phyloP scores from a whole-genome alignment of 768 basidiomycete species.

The Amanita inopinata region DNA sequence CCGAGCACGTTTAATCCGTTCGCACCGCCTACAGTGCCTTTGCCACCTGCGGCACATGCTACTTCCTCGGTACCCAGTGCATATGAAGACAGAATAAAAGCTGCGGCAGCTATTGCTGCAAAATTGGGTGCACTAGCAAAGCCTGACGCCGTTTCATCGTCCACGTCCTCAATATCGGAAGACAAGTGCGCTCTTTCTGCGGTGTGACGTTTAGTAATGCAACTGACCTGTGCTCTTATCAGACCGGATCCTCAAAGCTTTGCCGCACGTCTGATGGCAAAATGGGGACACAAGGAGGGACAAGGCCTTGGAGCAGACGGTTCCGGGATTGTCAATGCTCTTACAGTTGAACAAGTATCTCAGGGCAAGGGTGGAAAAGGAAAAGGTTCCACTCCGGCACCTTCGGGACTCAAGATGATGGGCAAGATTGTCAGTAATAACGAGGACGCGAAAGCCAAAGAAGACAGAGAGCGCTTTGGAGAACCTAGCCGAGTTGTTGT shows the following conservation, averaged over 20 bases:
- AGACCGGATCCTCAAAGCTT: constrained; percentile 63
- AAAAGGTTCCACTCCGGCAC: constrained; percentile 16
- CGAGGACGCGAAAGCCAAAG: constrained; percentile 67
- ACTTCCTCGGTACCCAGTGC: constrained; percentile 24
- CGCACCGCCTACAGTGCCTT: constrained; percentile 49
- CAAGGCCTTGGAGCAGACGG: constrained; percentile 83
- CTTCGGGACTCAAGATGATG: constrained; percentile 34
- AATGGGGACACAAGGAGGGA: constrained; percentile 94
- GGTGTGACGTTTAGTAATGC: not conserved
- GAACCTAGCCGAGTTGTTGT: constrained; percentile 87
- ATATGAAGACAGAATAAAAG: constrained; percentile 61
- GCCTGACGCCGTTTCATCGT: constrained; percentile 16
- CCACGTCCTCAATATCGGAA: constrained; percentile 15
- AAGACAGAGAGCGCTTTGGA: constrained; percentile 76
- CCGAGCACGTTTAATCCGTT: constrained; percentile 62
- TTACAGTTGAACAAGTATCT: constrained; percentile 65
- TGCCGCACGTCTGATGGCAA: constrained; percentile 85
- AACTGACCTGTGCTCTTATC: not conserved
- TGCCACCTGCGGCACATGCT: constrained; percentile 41
- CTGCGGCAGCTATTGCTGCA: constrained; percentile 79
- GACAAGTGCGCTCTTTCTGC: not conserved
- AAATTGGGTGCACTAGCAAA: constrained; percentile 48
- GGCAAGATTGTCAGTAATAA: constrained; percentile 89
- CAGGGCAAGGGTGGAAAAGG: constrained; percentile 30
- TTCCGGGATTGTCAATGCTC: constrained; percentile 80